phyloP scores from a whole-genome alignment of 1,284 basidiomycete species.

The Butyriboletus appendiculatus region DNA sequence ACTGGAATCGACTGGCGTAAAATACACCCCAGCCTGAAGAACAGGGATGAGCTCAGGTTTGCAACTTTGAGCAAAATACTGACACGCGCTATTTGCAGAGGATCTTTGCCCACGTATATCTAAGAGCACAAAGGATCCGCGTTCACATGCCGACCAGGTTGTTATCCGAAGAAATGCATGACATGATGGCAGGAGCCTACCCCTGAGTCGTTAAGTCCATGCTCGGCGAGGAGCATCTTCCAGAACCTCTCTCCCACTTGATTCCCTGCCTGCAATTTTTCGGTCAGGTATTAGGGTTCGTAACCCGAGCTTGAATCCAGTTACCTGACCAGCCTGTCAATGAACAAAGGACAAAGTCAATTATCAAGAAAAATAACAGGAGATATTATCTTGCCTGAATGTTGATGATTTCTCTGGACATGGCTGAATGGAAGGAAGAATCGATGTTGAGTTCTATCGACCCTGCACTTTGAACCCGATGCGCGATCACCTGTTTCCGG shows the following conservation, averaged over 20 bases:
- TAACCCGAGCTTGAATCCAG: not conserved
- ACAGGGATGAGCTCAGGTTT: not conserved
- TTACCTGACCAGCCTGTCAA: constrained; percentile 61
- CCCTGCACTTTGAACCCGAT: constrained; percentile 6
- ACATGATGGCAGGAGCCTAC: constrained; percentile 42
- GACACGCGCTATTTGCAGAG: constrained; percentile 48
- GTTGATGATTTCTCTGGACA: constrained; percentile 66
- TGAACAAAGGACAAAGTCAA: constrained; percentile 7
- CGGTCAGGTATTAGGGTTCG: constrained; percentile 18
- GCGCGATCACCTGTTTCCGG: constrained; percentile 16
- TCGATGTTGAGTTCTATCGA: constrained; percentile 4
- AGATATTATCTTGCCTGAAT: constrained; percentile 48
- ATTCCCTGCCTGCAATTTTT: constrained; percentile 57
- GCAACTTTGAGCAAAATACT: constrained; percentile 5
- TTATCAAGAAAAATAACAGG: not conserved
- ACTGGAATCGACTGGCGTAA: constrained; percentile 57
- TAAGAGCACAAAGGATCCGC: constrained; percentile 21
- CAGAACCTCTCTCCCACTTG: constrained; percentile 82
- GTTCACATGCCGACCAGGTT: constrained; percentile 11
- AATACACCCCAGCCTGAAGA: constrained; percentile 69
- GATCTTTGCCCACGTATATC: constrained; percentile 51
- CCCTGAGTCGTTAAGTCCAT: constrained; percentile 71
- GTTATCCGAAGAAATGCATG: constrained; percentile 29
- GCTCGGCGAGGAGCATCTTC: constrained; percentile 78
- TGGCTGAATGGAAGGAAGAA: constrained; percentile 27